phyloP scores from a whole-genome alignment of 2,329 filamentous ascomycete species.

The Paecilomyces fulvus region DNA sequence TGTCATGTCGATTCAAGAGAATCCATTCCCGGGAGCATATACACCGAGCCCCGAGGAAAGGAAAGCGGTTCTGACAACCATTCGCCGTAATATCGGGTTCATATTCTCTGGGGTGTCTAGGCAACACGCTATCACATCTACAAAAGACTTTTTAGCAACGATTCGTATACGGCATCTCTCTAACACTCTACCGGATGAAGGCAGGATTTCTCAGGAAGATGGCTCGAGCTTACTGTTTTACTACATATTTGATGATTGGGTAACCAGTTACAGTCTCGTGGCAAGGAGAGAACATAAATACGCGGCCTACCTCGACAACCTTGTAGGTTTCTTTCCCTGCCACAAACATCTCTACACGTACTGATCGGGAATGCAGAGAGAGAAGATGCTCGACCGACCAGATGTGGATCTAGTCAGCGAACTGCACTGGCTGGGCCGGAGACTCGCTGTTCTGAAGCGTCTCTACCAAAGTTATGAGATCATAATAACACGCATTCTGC shows the following conservation, averaged over 20 bases:
- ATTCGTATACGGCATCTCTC: conserved; percentile 34
- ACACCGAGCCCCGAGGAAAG: conserved; percentile 19
- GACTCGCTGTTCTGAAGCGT: conserved; percentile 52
- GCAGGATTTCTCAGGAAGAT: conserved; percentile 38
- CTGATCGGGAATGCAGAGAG: conserved; percentile 29
- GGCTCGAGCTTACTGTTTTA: conserved; percentile 56
- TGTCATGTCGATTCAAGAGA: conserved; percentile 61
- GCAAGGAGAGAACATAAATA: conserved; percentile 48
- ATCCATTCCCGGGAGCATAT: conserved; percentile 42
- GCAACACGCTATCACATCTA: conserved; percentile 37
- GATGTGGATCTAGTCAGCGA: conserved; percentile 38
- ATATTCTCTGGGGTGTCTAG: conserved; percentile 55
- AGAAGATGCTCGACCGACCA: conserved; percentile 47
- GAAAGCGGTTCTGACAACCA: conserved; percentile 22
- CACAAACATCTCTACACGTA: neutral
- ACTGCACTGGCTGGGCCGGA: conserved; percentile 53
- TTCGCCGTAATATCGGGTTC: conserved; percentile 51
- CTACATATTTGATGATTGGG: conserved; percentile 61
- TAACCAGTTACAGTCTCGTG: conserved; percentile 53
- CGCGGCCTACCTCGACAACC: conserved; percentile 38
- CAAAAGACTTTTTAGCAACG: conserved; percentile 44
- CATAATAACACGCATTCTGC: conserved; percentile 54
- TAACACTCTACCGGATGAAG: conserved; percentile 20
- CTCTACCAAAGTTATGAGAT: conserved; percentile 55
- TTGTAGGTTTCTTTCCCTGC: conserved; percentile 30